Percentiles rank a stretch among this genome's conserved stretches.
These are phyloP conservation scores for Gliomastix tumulicola DNA, from an alignment of 2,329 filamentous ascomycete genomes.

Conservation along the genomic window DNA sequence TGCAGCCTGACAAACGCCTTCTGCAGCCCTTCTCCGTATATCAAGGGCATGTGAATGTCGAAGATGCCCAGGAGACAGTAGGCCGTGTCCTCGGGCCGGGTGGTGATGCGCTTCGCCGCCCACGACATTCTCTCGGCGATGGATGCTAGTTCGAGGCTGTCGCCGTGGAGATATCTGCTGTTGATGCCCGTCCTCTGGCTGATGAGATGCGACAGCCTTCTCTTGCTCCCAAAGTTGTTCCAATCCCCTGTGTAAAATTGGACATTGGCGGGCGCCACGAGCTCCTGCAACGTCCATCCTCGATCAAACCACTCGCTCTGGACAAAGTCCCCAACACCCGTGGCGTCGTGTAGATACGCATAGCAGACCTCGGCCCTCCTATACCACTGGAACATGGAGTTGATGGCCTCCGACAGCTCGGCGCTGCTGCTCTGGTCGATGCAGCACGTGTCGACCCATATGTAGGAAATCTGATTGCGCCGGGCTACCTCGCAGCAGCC, in stretches of 20 bases:
- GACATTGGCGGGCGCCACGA: conserved; percentile 8
- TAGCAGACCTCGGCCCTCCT: conserved; percentile 13
- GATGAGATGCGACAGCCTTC: conserved; percentile 2
- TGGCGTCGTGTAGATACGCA: conserved; percentile 12
- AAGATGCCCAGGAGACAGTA: conserved; percentile 22
- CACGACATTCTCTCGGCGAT: conserved; percentile 18
- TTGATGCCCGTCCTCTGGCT: conserved; percentile 4
- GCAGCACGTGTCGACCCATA: no score
- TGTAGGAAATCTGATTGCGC: conserved; percentile 5
- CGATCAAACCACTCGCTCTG: conserved; percentile 12
- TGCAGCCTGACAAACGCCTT: conserved; percentile 19
- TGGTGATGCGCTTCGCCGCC: conserved; percentile 15
- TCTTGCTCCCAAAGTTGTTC: conserved; percentile 15
- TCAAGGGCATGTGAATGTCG: no score
- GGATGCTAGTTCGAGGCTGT: not conserved
- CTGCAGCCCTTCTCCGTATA: conserved; percentile 17
- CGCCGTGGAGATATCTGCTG: not conserved
- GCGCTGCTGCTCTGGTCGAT: conserved; percentile 15
- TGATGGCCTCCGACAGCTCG: no score
- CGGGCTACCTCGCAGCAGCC: conserved; percentile 7
- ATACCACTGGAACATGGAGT: conserved; percentile 17
- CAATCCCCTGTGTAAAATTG: conserved; percentile 20
- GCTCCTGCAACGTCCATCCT: conserved; percentile 16
- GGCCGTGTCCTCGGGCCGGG: conserved; percentile 15
- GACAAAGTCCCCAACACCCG: conserved; percentile 2